Conservation (phyloP, 2,329 filamentous ascomycete genomes). For the Camptophora hylomeconis region DNA sequence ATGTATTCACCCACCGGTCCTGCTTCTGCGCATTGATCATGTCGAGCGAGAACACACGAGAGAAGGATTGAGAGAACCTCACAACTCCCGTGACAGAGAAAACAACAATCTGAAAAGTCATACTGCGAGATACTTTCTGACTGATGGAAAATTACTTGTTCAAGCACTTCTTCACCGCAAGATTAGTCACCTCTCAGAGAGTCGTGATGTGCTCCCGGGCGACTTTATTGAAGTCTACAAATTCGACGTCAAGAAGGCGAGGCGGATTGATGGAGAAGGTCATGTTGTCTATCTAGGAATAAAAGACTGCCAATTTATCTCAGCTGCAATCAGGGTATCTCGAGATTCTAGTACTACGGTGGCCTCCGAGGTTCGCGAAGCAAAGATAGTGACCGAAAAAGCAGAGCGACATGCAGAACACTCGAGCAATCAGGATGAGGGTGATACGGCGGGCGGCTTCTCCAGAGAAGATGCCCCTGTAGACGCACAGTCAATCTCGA, state of each 20-base stretch:
- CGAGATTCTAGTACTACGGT: too few species aligned
- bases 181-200: conserved; percentile 11
- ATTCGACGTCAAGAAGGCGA: conserved; percentile 16
- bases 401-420: too few species aligned
- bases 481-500: too few species aligned
- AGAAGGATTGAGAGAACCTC: conserved; percentile 1
- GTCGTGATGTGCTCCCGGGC: conserved; percentile 9
- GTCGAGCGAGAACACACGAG: conserved; percentile 9
- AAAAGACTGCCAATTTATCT: conserved; percentile 13
- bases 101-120: conserved; percentile 1
- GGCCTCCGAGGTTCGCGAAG: not conserved
- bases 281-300: conserved; percentile 18
- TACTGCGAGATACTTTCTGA: conserved; percentile 9
- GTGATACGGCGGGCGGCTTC: too few species aligned
- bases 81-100: not conserved
- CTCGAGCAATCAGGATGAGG: too few species aligned
- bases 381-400: too few species aligned
- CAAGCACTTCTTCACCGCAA: conserved; percentile 18
- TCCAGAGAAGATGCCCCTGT: too few species aligned
- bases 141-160: conserved; percentile 20
- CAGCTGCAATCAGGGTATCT: too few species aligned
- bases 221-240: conserved; percentile 15
- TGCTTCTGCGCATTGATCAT: conserved; percentile 19
- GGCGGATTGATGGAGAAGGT: conserved; percentile 12
- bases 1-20: conserved; percentile 15